Base-by-base conservation (phyloP, 2,329 filamentous ascomycete genomes). In the Ploettnerulaceae sp. region DNA sequence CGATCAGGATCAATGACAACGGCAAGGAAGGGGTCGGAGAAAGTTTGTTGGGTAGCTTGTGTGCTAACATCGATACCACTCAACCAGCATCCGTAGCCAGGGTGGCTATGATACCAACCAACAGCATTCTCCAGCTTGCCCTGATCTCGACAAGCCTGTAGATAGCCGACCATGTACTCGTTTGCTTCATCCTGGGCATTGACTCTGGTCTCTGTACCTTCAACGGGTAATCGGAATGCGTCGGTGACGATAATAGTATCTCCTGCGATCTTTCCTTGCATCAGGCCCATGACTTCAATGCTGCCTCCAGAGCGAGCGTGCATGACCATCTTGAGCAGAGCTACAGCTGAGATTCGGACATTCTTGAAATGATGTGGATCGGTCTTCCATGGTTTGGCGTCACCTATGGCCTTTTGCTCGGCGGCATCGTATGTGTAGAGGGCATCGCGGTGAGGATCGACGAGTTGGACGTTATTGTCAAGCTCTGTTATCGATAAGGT, bases 241-340 rank as follows among this genome's bases (percentile, higher is more conserved):
- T 98, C 93, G 1, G 90, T 97, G 44, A 98, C 85, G 56, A 98
- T 81, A 61, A 98, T 87, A 1, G 86, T 79, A 60, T 94, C 84
- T 32, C 83, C 81, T 55, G 88, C 79, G 39, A 95, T 84, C 67
- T 95, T 95, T 52, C 93, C 93, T 64, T 95, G 86, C 93, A 98
- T 98, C 59, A 98, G 69, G 47, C 93, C 93, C 93, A 98, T 98
- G 60, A 98, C 79, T 71, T 98, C 93, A 56, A 97, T 77, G 21
- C 80, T 81, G 47, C 93, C 91, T 55, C 93, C 93, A 0, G 89
- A 90, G n/a, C 93, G 86, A 7, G 93, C 93, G 66, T 98, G 93
- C 87, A 96, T 97, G 55, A 94, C 89, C 93, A 98, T 98, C 71
- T 98, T 98, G 58, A 97, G 79, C 49, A 98, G 79, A 4, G 93